Evolutionary conservation across 2,329 filamentous ascomycete species (phyloP).

Genomic region (Phaeomoniella chlamydospora): DNA sequence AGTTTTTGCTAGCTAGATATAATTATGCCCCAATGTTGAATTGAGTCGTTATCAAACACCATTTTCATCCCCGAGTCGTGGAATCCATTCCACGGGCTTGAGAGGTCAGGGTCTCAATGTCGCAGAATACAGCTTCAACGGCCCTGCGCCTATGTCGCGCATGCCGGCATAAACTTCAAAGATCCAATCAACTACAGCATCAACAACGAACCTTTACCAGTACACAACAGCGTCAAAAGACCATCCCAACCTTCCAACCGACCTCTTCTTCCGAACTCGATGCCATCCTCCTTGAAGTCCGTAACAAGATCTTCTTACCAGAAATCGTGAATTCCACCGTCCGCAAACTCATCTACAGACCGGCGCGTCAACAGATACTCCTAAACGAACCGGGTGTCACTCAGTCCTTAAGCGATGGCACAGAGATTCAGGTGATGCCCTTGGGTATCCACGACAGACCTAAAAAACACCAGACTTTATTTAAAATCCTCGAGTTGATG

Average conservation of each 20-base stretch:
- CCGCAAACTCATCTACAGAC: slow-evolving; percentile 22
- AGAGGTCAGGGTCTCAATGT: no score
- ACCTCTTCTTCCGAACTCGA: slow-evolving; percentile 25
- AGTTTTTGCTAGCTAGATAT: no score
- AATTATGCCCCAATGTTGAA: no score
- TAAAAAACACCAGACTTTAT: slow-evolving; percentile 15
- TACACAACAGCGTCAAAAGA: slow-evolving; percentile 8
- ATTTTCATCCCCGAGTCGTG: no score
- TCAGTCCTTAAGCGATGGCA: slow-evolving; percentile 20
- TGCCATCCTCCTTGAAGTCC: slow-evolving; percentile 22
- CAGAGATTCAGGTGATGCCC: slow-evolving; percentile 23
- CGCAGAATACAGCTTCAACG: slow-evolving; percentile 8
- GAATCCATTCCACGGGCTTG: no score
- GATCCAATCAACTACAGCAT: neutral
- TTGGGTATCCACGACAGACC: slow-evolving; percentile 19
- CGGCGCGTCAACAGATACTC: slow-evolving; percentile 19
- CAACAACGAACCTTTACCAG: slow-evolving; percentile 1
- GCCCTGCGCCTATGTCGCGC: slow-evolving; percentile 7
- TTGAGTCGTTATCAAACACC: no score
- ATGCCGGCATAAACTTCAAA: neutral
- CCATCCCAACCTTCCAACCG: slow-evolving; percentile 22
- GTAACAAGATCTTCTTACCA: slow-evolving; percentile 29
- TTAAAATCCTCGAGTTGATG: slow-evolving; percentile 19
- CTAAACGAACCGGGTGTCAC: slow-evolving; percentile 23
- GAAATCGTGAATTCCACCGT: slow-evolving; percentile 21